Evolutionary conservation across 495 filamentous ascomycete species (phyloP), one percentile per base, ranked within the genome.

Genomic region (Penicillium nucicola): DNA sequence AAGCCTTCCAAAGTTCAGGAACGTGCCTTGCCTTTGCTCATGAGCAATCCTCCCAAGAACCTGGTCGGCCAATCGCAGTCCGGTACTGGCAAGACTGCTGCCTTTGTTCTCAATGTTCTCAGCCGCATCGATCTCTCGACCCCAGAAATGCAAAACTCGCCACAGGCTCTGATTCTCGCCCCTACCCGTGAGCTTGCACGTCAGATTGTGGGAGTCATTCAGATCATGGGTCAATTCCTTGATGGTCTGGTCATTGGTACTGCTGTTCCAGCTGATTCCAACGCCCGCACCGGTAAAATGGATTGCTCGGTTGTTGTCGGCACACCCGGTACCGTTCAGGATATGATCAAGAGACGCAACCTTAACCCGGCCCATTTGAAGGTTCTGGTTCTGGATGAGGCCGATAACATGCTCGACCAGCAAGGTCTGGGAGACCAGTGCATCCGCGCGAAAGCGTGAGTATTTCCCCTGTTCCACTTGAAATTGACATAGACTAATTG

Each of bases 1-100:
- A 95, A 95, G 69, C 93, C 93, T 0, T 97, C 92, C 22, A 97
- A 97, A 73, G 91, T 98, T 61, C 93, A 98, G 70, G 93, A 96
- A 67, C 85, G 83, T 45, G 92, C 92, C 2, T 77, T 98, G 3
- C 95, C 93, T 14, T 78, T 98, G 15, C 84, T 98, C 49, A 78
- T 98, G 52, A 61, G 72, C 53, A 80, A 95, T 57, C 92, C 92
- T 13, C 87, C 92, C 0, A 79, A 74, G 35, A 97, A 97, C 68
- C 85, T 97, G 77, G 92, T 99, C 52, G 93, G 90, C 17, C 95
- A 99, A 66, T 97, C 93, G 22, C 95, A 99, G 70, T 98, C 95
- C 4, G 95, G 95, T 52, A 99, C 95, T 12, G 95, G 95, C 50
- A 99, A 99, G 75, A 99, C 95, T 9, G 95, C 93, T 25, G 95